Evolutionary conservation across 164 flowering plant genomes (phyloP), one percentile per base, ranked within the genome.

Genomic region (Vitis labrusca): DNA sequence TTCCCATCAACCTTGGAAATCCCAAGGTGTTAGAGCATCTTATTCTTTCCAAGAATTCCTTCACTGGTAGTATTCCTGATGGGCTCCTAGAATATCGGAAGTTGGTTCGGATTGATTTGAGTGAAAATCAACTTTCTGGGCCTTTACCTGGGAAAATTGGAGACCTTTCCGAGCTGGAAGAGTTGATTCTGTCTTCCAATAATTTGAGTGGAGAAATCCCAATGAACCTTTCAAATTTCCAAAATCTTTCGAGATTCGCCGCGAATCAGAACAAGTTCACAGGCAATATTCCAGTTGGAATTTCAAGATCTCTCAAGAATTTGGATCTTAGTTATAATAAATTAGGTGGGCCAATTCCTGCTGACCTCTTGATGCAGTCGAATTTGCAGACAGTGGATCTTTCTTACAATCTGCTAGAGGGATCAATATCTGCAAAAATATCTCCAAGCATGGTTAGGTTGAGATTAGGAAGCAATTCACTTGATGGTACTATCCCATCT

Each of bases 291-390:
- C 87, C 89, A 48, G 7, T 14, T 55, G 79, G 79, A 30, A 63
- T 84, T 47, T 62, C 87, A 0, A 65, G 30, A 5, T 60, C 17
- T 55, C 13, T 78, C 48, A 69, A 10, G 50, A 64, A 4, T 56
- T 73, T 86, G 64, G 86, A 86, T 70, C 87, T 84, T 16, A 82
- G 89, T 75, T 80, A 61, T 62, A 86, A 86, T 51, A 44, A 11
- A 0, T 47, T 86, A 29, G 59, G 12, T 30, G 87, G 87, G 30
- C 51, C 60, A 12, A 81, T 86, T 49, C 84, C 89, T 9, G n/a
- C 9, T 8, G 81, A 79, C 73, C 67, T 84, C 17, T 73, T 86
- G 8, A 69, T 78, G 1, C 68, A 70, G 13, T 67, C 67, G 5
- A 81, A 73, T 67, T 68, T 86, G 80, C 71, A 67, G 76, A 55